Evolutionary conservation across 1,284 basidiomycete species (phyloP), one percentile per base, ranked within the genome.

Genomic region (Blastosporella zonata): DNA sequence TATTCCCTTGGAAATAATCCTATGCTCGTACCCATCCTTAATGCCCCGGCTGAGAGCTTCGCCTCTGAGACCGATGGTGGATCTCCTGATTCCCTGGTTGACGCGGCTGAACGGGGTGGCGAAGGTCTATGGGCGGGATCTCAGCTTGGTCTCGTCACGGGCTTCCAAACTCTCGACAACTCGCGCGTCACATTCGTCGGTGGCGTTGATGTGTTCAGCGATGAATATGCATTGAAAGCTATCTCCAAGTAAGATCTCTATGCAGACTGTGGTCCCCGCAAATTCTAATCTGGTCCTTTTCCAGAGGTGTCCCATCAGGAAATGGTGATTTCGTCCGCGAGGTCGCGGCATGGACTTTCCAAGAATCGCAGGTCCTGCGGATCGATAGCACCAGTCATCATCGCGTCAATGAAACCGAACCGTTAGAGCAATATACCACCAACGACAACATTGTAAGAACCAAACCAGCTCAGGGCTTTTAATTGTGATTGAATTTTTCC

Each of bases 311-410:
- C 10, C 72, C 77, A 51, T 82, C 86, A 1, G 90, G 87, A 10
- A 98, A 98, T 65, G 69, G 72, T 12, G 79, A 79, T 36, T 87
- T 97, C 49, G 77, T 76, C 2, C 68, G 74, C 39, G 92, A 96
- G 58, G 67, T 98, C 43, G 79, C 85, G 2, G 78, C 81, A 15
- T 99, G 96, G 96, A 80, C 87, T 1, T 97, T 98, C 82, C 90
- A 95, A 61, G 90, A 97, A 67, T 78, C 80, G 0, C 77, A 83
- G 4, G 90, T 93, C 6, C 72, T 97, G 41, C 83, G 91, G 21
- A 83, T 97, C 51, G 84, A 92, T 54, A 73, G 70, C 27, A 83
- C 84, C 5, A 75, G 79, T 22, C 95, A 98, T 66, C 82, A 88
- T 64, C 77, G 79, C 52, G 69, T 83, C 52, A 81, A 84, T 56